Evolutionary conservation across 2,329 filamentous ascomycete genomes (phyloP), one percentile per base, ranked within the genome.

Genomic region (Nannizziopsis barbatae): DNA sequence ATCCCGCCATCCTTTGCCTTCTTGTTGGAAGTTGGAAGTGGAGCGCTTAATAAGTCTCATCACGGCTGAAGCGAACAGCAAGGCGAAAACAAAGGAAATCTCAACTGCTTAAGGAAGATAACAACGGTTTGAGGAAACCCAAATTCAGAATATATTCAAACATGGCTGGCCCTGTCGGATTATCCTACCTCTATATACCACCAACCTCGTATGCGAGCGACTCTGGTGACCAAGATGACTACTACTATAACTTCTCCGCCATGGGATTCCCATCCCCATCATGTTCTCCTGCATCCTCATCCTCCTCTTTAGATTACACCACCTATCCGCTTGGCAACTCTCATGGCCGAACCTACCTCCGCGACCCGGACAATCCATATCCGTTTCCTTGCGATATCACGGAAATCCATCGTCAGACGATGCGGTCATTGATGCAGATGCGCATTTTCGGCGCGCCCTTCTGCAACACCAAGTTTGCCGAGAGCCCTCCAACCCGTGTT

Each of bases 381-480:
- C 87, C 87, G n/a, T 73, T 95, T 1, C 90, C 90, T 35, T 83
- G 84, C 68, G 90, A 95, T 67, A 76, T 95, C 36, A 73, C 82
- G 36, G 89, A 95, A 67, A 76, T 94, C 42, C 87, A 95, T 66
- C 79, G 89, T 50, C 89, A 95, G 66, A 88, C 81, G 42, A 72
- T 95, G 49, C 80, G 86, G 51, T 93, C 89, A 0, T 74, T 94
- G 56, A 75, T 95, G 53, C 74, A 88, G 45, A 83, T 86, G 56
- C 81, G 86, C 60, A 77, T 94, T 31, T 88, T 92, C 58, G 86
- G 87, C 39, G 80, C 80, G 9, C 84, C 87, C 0, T 76, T 92
- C 49, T 89, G 84, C 65, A 84, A 83, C 7, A 81, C 83, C 1
- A 72, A 73, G 27, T 75, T 86, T 47, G 69, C 74, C 38, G 74